A percentile compares a stretch with the other conserved stretches of the same genome.
phyloP scores from a whole-genome alignment of 306 rosid species.

The Pachyrhizus erosus region DNA sequence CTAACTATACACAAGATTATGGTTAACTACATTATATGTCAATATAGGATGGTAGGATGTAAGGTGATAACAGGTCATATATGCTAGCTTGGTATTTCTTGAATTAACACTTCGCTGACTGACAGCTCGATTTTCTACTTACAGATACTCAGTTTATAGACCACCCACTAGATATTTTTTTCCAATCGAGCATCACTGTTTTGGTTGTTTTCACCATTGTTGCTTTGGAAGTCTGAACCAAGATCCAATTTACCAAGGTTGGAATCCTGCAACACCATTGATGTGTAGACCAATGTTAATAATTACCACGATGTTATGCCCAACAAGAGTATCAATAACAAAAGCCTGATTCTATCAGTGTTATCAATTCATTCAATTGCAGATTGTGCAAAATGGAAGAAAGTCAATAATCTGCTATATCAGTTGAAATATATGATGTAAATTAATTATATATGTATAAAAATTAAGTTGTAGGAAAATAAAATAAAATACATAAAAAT shows the following conservation, averaged over 20 bases:
- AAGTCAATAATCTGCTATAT: too few relatives aligned
- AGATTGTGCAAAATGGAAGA: too few relatives aligned
- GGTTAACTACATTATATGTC: conserved; percentile 14
- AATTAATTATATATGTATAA: too few relatives aligned
- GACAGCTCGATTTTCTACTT: conserved; percentile 21
- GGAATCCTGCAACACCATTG: conserved; percentile 51
- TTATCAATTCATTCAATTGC: too few relatives aligned
- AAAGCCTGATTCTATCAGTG: not conserved
- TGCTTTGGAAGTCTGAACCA: conserved; percentile 58
- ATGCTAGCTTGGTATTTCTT: conserved; percentile 4
- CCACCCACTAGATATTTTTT: conserved; percentile 41
- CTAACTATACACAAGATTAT: conserved; percentile 34
- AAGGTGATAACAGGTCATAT: not conserved
- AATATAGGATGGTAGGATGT: conserved; percentile 12
- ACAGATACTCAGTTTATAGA: conserved; percentile 42
- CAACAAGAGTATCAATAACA: not conserved
- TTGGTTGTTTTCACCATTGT: conserved; percentile 33
- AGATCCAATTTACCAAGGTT: conserved; percentile 52
- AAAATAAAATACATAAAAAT: too few relatives aligned
- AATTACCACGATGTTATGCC: not conserved
- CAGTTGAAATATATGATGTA: too few relatives aligned
- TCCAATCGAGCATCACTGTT: conserved; percentile 40
- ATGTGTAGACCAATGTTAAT: conserved; percentile 24
- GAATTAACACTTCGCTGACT: not conserved
- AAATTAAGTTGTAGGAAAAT: too few relatives aligned